phyloP scores from a whole-genome alignment of 78 protist genomes.

The Dictyostelium intermedium region DNA sequence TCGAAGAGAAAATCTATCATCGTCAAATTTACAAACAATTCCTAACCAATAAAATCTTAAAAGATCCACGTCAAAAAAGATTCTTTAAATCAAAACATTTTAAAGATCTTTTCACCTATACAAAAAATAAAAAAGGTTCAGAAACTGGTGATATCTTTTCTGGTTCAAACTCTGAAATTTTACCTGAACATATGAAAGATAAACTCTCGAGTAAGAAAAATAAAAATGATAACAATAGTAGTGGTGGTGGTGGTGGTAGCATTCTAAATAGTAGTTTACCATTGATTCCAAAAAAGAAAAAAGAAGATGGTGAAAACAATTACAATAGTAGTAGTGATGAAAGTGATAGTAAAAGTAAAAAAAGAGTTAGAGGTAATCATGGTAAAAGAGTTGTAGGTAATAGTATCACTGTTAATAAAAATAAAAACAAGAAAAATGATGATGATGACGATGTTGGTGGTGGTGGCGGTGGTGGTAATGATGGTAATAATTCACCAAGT shows the following conservation, averaged over 20 bases:
- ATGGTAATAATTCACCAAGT: not conserved
- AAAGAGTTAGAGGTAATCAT: conserved; percentile 10
- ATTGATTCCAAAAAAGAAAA: not conserved
- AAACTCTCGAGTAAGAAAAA: not conserved
- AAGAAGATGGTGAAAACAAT: conserved; percentile 23
- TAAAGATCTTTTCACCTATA: conserved; percentile 55
- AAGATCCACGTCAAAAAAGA: conserved; percentile 89
- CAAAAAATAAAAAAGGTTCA: conserved; percentile 16
- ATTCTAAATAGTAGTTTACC: not conserved
- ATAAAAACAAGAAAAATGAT: not conserved
- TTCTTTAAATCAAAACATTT: conserved; percentile 79
- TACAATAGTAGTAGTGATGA: not conserved
- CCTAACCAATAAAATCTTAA: conserved; percentile 89
- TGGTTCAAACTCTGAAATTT: conserved; percentile 44
- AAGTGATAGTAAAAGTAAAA: not conserved
- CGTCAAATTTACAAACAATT: conserved; percentile 97
- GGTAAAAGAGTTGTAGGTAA: not conserved
- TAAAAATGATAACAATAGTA: not conserved
- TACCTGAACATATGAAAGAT: conserved; percentile 54
- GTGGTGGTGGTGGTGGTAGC: not conserved
- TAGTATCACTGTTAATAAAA: not conserved
- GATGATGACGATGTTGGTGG: not conserved
- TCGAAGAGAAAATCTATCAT: conserved; percentile 98
- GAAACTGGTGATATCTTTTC: conserved; percentile 54
- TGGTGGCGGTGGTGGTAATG: too few species aligned